A percentile compares a stretch with the other conserved stretches of the same genome.
Evolutionary conservation across 1,284 basidiomycete genomes (phyloP).

Genomic region (Boletus hoseneyae): DNA sequence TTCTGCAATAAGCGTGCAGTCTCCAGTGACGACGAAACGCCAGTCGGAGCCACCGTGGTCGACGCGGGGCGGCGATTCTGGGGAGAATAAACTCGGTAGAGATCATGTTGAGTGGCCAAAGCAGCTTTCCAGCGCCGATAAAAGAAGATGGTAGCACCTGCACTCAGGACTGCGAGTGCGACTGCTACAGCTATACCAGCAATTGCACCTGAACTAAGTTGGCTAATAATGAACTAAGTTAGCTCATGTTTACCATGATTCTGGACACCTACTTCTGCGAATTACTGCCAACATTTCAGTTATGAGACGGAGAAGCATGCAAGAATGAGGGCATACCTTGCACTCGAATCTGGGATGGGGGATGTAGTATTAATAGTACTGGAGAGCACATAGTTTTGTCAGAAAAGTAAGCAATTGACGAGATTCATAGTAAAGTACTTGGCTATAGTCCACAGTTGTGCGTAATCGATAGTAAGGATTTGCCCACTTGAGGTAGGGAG

Average conservation of each 20-base stretch:
- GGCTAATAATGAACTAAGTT: constrained; percentile 11
- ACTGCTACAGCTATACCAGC: constrained; percentile 24
- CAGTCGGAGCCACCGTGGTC: constrained; percentile 2
- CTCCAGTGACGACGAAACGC: constrained; percentile 22
- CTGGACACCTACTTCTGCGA: constrained; percentile 16
- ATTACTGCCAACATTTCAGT: not conserved
- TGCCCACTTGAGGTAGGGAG: constrained; percentile 22
- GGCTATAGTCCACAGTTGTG: constrained; percentile 19
- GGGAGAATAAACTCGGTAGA: constrained; percentile 12
- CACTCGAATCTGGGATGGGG: not conserved
- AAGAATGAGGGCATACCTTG: constrained; percentile 7
- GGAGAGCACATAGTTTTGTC: not conserved
- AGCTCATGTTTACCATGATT: not conserved
- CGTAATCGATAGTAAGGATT: constrained; percentile 25
- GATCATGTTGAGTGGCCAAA: constrained; percentile 11
- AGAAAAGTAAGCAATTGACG: not conserved
- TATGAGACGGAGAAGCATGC: constrained; percentile 1
- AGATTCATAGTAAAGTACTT: constrained; percentile 1
- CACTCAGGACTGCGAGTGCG: constrained; percentile 16
- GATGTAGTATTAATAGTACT: not conserved
- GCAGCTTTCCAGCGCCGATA: constrained; percentile 31
- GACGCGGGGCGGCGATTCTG: constrained; percentile 9
- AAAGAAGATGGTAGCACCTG: constrained; percentile 23
- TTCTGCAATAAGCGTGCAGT: constrained; percentile 13
- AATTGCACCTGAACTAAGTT: constrained; percentile 27